phyloP scores from a whole-genome alignment of 139 green algal genomes.

The Coelastrella sp. region DNA sequence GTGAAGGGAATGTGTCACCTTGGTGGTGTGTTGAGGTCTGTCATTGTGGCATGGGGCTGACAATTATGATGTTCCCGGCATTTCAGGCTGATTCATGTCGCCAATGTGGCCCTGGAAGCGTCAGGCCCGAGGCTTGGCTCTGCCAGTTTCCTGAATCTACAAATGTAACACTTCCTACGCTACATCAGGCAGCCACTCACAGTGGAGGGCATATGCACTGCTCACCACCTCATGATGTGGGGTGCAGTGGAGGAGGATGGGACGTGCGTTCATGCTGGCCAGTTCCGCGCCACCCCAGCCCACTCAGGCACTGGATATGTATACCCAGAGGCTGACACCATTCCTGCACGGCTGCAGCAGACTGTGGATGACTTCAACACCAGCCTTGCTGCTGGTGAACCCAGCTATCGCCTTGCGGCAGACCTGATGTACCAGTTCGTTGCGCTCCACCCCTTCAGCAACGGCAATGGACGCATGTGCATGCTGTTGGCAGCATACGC shows the following conservation, averaged over 20 bases:
- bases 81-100: too few relatives aligned
- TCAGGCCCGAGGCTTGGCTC: too few relatives aligned
- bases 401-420: slow-evolving; percentile 23
- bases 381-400: background rate
- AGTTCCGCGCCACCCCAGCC: slow-evolving; percentile 5
- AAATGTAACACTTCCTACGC: too few relatives aligned
- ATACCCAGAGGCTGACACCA: slow-evolving; percentile 18
- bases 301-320: slow-evolving; percentile 47
- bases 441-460: slow-evolving; percentile 49
- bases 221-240: slow-evolving; percentile 45
- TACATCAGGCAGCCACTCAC: slow-evolving; percentile 6
- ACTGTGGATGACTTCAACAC: slow-evolving; percentile 24
- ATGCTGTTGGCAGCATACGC: slow-evolving; percentile 44
- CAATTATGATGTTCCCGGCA: too few relatives aligned
- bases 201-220: slow-evolving; percentile 7
- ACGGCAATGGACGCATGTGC: too few relatives aligned
- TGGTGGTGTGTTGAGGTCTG: too few relatives aligned
- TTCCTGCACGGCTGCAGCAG: background rate
- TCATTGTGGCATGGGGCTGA: too few relatives aligned
- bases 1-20: too few relatives aligned
- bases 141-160: too few relatives aligned
- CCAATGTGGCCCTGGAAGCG: too few relatives aligned
- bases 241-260: slow-evolving; percentile 30
- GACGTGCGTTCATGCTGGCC: background rate
- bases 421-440: slow-evolving; percentile 48